Evolutionary conservation across 768 basidiomycete genomes (phyloP).

Genomic region (Tricholoma sp.): DNA sequence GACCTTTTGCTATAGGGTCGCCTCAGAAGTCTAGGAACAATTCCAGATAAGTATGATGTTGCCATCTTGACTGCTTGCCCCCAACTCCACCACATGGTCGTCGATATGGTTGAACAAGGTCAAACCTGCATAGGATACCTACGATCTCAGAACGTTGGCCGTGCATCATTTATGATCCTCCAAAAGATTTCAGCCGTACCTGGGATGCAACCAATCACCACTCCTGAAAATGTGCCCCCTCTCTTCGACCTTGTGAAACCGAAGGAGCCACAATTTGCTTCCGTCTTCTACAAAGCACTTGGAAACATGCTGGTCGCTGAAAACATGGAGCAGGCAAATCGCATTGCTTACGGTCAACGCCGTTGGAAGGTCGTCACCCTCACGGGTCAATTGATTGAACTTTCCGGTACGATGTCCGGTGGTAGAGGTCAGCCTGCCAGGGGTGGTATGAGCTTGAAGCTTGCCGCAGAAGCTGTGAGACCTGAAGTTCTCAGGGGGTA

Average conservation of each 20-base stretch:
- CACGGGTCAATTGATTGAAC: conserved; percentile 89
- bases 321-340: conserved; percentile 91
- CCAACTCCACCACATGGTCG: conserved; percentile 82
- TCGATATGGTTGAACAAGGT: conserved; percentile 86
- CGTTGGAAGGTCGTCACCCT: conserved; percentile 95
- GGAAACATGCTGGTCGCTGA: conserved; percentile 86
- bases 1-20: conserved; percentile 59
- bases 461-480: conserved; percentile 70
- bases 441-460: conserved; percentile 92
- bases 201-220: conserved; percentile 37
- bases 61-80: conserved; percentile 91
- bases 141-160: conserved; percentile 83
- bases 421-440: conserved; percentile 74
- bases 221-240: conserved; percentile 87
- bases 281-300: conserved; percentile 88
- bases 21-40: conserved; percentile 88
- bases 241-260: conserved; percentile 93
- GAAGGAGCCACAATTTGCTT: conserved; percentile 77
- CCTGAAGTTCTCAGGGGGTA: conserved; percentile 72
- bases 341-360: conserved; percentile 71
- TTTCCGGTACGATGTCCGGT: conserved; percentile 95
- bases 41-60: conserved; percentile 93
- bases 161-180: conserved; percentile 89
- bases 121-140: conserved; percentile 91
- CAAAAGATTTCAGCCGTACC: conserved; percentile 57